Evolutionary conservation across 1,284 basidiomycete species (phyloP).

Genomic region (Apiotrichum gracile): DNA sequence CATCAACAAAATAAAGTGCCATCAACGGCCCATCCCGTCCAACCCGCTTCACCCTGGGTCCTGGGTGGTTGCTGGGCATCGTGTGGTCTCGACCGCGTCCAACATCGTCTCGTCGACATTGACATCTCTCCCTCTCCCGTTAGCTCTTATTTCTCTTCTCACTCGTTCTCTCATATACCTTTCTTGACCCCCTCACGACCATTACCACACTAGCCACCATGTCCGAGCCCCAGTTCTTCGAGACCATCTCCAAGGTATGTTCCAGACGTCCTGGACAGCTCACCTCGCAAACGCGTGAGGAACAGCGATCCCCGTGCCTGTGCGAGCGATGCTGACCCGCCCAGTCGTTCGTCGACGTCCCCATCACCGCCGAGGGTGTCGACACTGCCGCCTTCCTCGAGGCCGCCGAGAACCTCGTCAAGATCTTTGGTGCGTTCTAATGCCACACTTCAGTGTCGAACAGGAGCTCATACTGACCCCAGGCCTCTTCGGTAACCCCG

Average conservation of each 20-base stretch:
- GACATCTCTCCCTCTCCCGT: not conserved
- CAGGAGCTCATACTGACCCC: not conserved
- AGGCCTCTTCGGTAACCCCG: conserved; percentile 85
- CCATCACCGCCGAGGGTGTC: conserved; percentile 77
- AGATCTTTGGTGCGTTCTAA: conserved; percentile 70
- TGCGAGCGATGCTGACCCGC: not conserved
- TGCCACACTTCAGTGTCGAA: not conserved
- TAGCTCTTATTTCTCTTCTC: not conserved
- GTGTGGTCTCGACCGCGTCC: too few relatives aligned
- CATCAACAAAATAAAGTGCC: too few relatives aligned
- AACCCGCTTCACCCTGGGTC: too few relatives aligned
- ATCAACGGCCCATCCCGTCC: too few relatives aligned
- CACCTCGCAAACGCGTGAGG: not conserved
- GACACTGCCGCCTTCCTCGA: conserved; percentile 84
- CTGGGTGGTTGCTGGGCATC: too few relatives aligned
- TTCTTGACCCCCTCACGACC: not conserved
- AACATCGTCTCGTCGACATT: too few relatives aligned
- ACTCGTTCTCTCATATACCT: not conserved
- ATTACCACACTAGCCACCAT: conserved; percentile 46
- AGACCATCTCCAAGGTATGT: conserved; percentile 69
- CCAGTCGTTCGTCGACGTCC: conserved; percentile 85
- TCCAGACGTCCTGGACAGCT: not conserved
- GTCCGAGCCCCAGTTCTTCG: conserved; percentile 69
- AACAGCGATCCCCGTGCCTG: too few relatives aligned
- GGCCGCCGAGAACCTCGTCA: conserved; percentile 81